Percentiles rank a stretch among this genome's conserved stretches.
Evolutionary conservation across 106 monocot species (phyloP).

Genomic region (Acorus calamus): DNA sequence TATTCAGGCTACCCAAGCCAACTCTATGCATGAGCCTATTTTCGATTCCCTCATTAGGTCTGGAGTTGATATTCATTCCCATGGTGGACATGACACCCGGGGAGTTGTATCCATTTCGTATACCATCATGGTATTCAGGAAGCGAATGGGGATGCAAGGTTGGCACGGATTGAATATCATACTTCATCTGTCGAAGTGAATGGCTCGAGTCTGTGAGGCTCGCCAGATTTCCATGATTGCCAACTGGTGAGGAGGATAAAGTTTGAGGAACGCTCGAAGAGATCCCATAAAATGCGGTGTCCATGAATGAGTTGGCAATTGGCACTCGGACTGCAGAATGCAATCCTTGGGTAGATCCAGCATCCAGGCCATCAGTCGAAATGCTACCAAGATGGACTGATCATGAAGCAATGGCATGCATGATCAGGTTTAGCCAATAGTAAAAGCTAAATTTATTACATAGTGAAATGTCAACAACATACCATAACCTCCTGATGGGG

Average conservation of each 20-base stretch:
- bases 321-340: constrained; percentile 29
- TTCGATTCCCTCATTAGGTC: constrained; percentile 8
- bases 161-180: constrained; percentile 36
- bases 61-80: not conserved
- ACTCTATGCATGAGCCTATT: constrained; percentile 3
- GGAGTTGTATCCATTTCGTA: not conserved
- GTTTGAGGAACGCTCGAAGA: constrained; percentile 35
- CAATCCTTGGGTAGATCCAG: constrained; percentile 29
- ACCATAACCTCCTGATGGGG: constrained; percentile 23
- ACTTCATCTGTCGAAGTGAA: constrained; percentile 47
- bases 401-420: constrained; percentile 13
- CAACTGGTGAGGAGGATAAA: constrained; percentile 29
- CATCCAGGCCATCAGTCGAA: constrained; percentile 27
- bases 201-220: constrained; percentile 29
- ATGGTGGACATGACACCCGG: constrained; percentile 5
- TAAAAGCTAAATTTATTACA: too few relatives aligned
- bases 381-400: constrained; percentile 23
- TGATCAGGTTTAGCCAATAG: too few relatives aligned
- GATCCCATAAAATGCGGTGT: constrained; percentile 20
- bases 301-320: constrained; percentile 25
- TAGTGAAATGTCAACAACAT: not conserved
- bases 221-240: constrained; percentile 27
- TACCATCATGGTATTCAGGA: constrained; percentile 1
- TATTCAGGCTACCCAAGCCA: not conserved
- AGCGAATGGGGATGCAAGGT: constrained; percentile 13